Conservation (phyloP, 2,329 filamentous ascomycete species). For the Fusarium solani-melongenae region DNA sequence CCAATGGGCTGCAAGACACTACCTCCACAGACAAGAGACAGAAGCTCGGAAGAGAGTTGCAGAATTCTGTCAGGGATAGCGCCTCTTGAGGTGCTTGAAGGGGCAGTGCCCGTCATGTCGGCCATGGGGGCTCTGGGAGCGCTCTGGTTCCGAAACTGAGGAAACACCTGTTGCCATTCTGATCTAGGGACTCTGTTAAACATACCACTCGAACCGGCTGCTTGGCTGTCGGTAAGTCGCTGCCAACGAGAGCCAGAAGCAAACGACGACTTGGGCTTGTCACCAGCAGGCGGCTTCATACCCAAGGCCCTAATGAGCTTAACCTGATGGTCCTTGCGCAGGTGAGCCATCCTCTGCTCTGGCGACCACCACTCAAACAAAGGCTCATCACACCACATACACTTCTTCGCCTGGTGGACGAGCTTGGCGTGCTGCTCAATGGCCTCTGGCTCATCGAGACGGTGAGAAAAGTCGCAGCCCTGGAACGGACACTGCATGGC, state of each 20-base stretch:
- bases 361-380: constrained; percentile 46
- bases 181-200: background rate
- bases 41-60: background rate
- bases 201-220: background rate
- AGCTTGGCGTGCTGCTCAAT: constrained; percentile 51
- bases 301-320: constrained; percentile 30
- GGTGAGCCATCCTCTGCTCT: constrained; percentile 43
- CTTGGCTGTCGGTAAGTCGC: background rate
- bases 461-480: constrained; percentile 51
- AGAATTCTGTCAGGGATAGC: background rate
- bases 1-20: background rate
- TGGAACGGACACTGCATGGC: constrained; percentile 52
- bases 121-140: background rate
- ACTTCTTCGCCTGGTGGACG: constrained; percentile 49
- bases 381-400: constrained; percentile 50
- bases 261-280: background rate
- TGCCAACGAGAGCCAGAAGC: background rate
- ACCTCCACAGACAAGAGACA: background rate
- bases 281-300: background rate
- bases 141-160: background rate
- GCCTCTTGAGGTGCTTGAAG: background rate
- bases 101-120: background rate
- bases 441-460: constrained; percentile 40
- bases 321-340: constrained; percentile 44
- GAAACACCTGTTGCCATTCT: background rate